Base-by-base conservation (phyloP, 2,329 filamentous ascomycete species). In the Venturiaceae sp. region DNA sequence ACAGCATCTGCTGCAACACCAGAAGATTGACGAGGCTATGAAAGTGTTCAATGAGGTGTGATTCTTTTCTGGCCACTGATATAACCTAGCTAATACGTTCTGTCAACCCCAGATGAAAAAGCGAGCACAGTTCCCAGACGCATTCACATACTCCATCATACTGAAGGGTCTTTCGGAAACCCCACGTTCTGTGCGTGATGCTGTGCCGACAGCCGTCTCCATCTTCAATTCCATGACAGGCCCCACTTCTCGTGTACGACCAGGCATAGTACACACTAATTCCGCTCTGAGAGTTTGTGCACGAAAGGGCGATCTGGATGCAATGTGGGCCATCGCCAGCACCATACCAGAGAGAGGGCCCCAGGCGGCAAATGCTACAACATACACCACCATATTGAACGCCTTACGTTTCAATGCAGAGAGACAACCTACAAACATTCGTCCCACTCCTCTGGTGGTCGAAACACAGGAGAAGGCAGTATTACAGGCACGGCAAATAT, bases 41-140 rank as follows among this genome's bases (percentile, higher is more conserved):
- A 91, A 88, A 72, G 77, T 90, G n/a, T 96, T 85, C 75, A 96
- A 96, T 71, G 92, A 97, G 71, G 87, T 88, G 71, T 62, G 77
- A 60, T 37, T 26, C 2, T n/a, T 14, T 16, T 47, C 8, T 14
- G 1, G 7, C 9, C 13, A 50, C 14, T 16, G 19, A 5, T 6
- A 11, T 11, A 46, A n/a, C 19, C 8, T 53, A n/a, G 21, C 44
- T 55, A 36, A 44, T 50, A 58, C 11, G 7, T 2, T 26, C 1
- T 41, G 28, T 26, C 23, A 14, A 32, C 50, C 60, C 13, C 64
- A 90, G 87, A 97, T 99, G 92, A 99, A 97, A 75, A 97, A 97
- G 75, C 82, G 91, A 61, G 86, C 80, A 5, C 87, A 95, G 66
- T 77, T 81, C 28, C 92, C 94, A 1, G 92, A 92, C 68, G 81